Base-by-base conservation (phyloP, 345 rosid species). In the Aurinia saxatilis region DNA sequence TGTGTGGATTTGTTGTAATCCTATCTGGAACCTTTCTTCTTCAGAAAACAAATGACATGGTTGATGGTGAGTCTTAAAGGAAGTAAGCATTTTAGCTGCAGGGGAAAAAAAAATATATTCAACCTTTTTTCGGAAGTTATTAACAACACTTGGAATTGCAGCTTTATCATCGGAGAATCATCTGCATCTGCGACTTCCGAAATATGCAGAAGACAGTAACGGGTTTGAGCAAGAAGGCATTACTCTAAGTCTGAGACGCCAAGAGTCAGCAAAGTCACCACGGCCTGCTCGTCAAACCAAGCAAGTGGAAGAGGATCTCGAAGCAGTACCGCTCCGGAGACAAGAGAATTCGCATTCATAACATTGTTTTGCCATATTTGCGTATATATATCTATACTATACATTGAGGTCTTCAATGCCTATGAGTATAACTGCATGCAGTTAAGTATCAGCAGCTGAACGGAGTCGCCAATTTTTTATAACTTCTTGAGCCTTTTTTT, bases 1-100 rank as follows among this genome's bases (percentile, higher is more conserved):
- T 79, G 60, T 81, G 92, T 57, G 92, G 88, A 48, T 85, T 85
- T 63, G 80, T 85, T 42, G 80, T 78, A 0, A 86, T 86, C 65
- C 77, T 86, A 21, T 78, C 83, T 14, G 92, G 85, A 29, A 83
- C 92, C 39, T 81, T 83, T 71, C 89, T 83, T 77, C 87, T 83
- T 56, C 92, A 86, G 76, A 77, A 71, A 71, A 83, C 89, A 12
- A 80, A 80, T 21, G 92, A 86, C 76, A 75, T 83, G 81, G 76
- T 56, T 50, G 86, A 79, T 38, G 78, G 75, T 58, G 60, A 46
- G 73, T 18, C 66, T n/a, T 65, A 37, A 38, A 49, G 41, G 5
- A 58, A 58, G 63, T 58, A 58, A 16, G 63, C 40, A 42, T 3
- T 15, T 10, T 42, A 10, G 11, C 31, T 58, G 17, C n/a, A 16